A percentile compares a stretch with the other conserved stretches of the same genome.
phyloP scores from a whole-genome alignment of 2,329 filamentous ascomycete species.

The Fusarium temperatum region DNA sequence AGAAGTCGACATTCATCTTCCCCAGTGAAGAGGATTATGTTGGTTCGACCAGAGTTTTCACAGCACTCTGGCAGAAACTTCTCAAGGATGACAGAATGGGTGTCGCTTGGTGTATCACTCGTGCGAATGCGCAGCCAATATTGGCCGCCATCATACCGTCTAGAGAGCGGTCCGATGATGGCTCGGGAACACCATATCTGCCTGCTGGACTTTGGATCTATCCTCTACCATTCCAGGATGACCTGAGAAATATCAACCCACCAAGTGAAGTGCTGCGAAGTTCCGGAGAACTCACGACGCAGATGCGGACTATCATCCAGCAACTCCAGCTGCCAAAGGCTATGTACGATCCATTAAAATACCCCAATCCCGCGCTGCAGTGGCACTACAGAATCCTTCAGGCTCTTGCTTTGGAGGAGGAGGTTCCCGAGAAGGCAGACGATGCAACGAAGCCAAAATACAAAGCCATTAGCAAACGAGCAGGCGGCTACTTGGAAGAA shows the following conservation, averaged over 20 bases:
- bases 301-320: conserved; percentile 84
- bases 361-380: conserved; percentile 91
- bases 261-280: conserved; percentile 61
- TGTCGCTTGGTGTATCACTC: conserved; percentile 88
- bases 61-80: conserved; percentile 88
- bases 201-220: conserved; percentile 91
- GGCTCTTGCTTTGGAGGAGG: conserved; percentile 89
- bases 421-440: conserved; percentile 75
- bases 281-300: conserved; percentile 77
- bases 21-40: conserved; percentile 90
- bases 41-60: conserved; percentile 92
- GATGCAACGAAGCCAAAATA: conserved; percentile 88
- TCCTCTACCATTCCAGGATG: conserved; percentile 88
- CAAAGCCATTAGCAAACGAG: conserved; percentile 88
- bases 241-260: conserved; percentile 80
- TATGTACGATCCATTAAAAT: conserved; percentile 83
- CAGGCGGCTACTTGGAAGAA: conserved; percentile 78
- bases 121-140: conserved; percentile 80
- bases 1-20: conserved; percentile 91
- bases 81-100: conserved; percentile 81
- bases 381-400: conserved; percentile 98
- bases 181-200: conserved; percentile 72
- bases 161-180: conserved; percentile 69
- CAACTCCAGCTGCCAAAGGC: conserved; percentile 89
- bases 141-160: conserved; percentile 86